A percentile compares a stretch with the other conserved stretches of the same genome.
Conservation (phyloP, 2,329 filamentous ascomycete genomes). For the Berkeleyomyces basicola region DNA sequence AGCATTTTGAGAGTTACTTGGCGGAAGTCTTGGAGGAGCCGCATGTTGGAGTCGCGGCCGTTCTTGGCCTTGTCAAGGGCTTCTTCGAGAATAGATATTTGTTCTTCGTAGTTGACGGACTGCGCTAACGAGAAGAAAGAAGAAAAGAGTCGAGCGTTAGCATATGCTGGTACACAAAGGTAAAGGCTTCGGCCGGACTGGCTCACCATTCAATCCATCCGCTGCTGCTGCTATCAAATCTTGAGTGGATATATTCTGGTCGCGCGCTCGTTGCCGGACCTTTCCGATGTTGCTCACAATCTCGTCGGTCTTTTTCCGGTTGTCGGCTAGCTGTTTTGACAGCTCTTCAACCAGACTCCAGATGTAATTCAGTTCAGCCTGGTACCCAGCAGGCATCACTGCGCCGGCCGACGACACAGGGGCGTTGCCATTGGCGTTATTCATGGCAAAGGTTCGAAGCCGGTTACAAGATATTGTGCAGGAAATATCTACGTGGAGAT, state of each 20-base stretch:
- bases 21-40: slow-evolving; percentile 41
- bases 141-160: background rate
- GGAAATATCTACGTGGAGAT: background rate
- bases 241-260: slow-evolving; percentile 37
- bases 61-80: slow-evolving; percentile 44
- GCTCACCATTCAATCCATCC: slow-evolving; percentile 39
- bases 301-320: slow-evolving; percentile 43
- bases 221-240: slow-evolving; percentile 39
- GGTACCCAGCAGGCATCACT: slow-evolving; percentile 49
- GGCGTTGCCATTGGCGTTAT: slow-evolving; percentile 8
- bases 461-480: background rate
- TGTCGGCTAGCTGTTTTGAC: slow-evolving; percentile 45
- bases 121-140: slow-evolving; percentile 27
- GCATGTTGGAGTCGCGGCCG: slow-evolving; percentile 43
- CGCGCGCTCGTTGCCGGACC: slow-evolving; percentile 39
- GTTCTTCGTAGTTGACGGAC: slow-evolving; percentile 41
- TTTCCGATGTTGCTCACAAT: slow-evolving; percentile 46
- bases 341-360: slow-evolving; percentile 52
- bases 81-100: slow-evolving; percentile 44
- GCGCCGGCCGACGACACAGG: slow-evolving; percentile 27
- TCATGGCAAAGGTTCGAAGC: slow-evolving; percentile 1
- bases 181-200: background rate
- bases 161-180: background rate
- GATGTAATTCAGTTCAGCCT: slow-evolving; percentile 51
- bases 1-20: slow-evolving; percentile 40